Base-by-base conservation (phyloP, 169 alveolate species). In the Plasmodium yoelii region DNA sequence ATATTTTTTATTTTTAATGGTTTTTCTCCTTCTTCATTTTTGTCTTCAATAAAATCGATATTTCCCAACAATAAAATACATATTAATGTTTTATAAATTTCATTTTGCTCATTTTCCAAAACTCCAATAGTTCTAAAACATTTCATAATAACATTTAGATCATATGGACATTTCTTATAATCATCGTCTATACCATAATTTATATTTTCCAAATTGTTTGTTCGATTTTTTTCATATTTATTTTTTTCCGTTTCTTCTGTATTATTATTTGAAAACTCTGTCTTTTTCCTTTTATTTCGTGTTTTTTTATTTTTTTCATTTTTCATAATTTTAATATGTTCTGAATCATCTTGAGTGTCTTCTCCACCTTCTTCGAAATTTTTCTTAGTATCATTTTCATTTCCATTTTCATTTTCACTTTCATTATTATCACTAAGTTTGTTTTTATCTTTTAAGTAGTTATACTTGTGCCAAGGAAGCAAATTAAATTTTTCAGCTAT, bases 51-150 rank as follows among this genome's bases (percentile, higher is more conserved):
- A 46, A 74, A 88, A 53, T 86, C 87, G 0, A 88, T 64, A 64
- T 88, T 88, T 65, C 93, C 93, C 22, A 88, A 51, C 8, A 80
- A 65, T 57, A 88, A 72, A 46, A 88, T 86, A 28, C 91, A 82
- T 15, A 82, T 88, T 56, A 88, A 59, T 12, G 87, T 74, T 61
- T 82, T 68, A 57, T 80, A 88, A 67, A 88, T 88, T 57, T 74
- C 93, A 56, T 63, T 77, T 55, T 88, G 93, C 22, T 88, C 93
- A 28, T 65, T n/a, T 71, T 75, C 91, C 19, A 73, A 26, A 12
- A 88, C 80, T 5, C 93, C 93, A 57, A 88, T 71, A 49, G 87
- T 88, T 28, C 73, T 69, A 56, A 88, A 88, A 47, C 91, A 82
- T 39, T 57, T 73, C 15, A 73, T 80, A 18, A 86, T 86, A 7